Conservation (phyloP, 2,329 filamentous ascomycete species). For the Aurifilum marmelostoma region DNA sequence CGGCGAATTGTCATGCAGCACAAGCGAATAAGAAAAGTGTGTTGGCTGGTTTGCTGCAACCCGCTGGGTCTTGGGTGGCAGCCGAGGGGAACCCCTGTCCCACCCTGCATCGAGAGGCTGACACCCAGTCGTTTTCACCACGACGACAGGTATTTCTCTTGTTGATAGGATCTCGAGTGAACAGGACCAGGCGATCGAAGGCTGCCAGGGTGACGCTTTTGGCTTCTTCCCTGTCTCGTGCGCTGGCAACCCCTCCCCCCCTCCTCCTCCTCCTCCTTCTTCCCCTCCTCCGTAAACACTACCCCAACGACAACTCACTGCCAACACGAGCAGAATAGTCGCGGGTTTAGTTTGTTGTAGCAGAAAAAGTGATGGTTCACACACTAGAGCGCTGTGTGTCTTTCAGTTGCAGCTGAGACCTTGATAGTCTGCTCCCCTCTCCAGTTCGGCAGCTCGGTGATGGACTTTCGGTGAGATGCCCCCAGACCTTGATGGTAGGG, state of each 20-base stretch:
- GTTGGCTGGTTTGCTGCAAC: slow-evolving; percentile 20
- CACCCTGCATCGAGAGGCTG: slow-evolving; percentile 24
- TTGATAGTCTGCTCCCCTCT: background rate
- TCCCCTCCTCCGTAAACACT: no score
- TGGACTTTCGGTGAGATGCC: background rate
- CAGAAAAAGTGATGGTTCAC: background rate
- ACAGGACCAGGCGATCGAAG: background rate
- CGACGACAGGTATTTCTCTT: slow-evolving; percentile 19
- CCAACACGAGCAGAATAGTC: slow-evolving; percentile 17
- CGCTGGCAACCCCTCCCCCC: background rate
- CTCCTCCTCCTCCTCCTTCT: no score
- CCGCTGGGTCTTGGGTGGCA: slow-evolving; percentile 6
- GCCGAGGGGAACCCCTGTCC: slow-evolving; percentile 19
- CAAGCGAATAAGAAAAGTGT: slow-evolving; percentile 16
- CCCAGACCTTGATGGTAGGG: background rate
- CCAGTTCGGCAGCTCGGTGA: background rate
- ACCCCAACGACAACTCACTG: background rate
- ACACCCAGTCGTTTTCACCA: slow-evolving; percentile 15
- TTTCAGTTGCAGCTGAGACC: background rate
- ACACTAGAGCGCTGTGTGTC: slow-evolving; percentile 8
- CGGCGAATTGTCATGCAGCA: slow-evolving; percentile 12
- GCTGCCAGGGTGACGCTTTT: background rate
- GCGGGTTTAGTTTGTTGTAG: background rate
- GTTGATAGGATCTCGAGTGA: background rate
- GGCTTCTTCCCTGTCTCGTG: slow-evolving; percentile 4